Evolutionary conservation across 768 basidiomycete species (phyloP).

Genomic region (Russula emetica): DNA sequence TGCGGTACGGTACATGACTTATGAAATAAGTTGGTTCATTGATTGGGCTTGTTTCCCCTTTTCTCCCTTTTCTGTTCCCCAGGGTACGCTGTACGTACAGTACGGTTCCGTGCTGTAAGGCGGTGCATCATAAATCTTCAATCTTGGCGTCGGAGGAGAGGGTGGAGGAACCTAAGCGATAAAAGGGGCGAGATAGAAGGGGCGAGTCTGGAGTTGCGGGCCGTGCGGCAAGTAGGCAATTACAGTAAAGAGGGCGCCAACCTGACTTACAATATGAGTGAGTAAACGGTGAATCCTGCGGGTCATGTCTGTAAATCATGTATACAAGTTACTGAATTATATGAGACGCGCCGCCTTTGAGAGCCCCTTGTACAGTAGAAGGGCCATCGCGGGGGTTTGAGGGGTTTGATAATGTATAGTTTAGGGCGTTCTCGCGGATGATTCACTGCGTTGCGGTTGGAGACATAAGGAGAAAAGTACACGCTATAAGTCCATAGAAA

Average conservation of each 20-base stretch:
- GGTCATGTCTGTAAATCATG: not conserved
- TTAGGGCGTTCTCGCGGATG: constrained; percentile 2
- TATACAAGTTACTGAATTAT: not conserved
- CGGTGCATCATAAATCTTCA: not conserved
- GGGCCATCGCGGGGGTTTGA: not conserved
- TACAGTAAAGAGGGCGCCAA: not conserved
- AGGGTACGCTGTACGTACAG: not conserved
- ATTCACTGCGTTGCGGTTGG: not conserved
- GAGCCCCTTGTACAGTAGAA: not conserved
- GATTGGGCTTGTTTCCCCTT: not conserved
- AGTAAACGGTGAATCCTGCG: not conserved
- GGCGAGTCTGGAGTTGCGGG: not conserved
- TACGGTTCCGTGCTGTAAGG: not conserved
- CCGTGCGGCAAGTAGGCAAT: not conserved
- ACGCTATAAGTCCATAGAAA: not conserved
- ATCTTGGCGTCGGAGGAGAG: not conserved
- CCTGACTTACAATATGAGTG: not conserved
- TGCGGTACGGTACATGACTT: not conserved
- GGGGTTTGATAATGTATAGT: not conserved
- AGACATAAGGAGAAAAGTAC: not conserved
- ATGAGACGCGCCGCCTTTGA: not conserved
- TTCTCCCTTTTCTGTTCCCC: not conserved
- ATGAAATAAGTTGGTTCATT: not conserved
- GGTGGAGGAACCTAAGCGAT: not conserved
- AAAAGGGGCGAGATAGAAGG: no score